A percentile compares a stretch with the other conserved stretches of the same genome.
Conservation (phyloP, 129 eudicot species). For the Chrysanthemum seticuspe region DNA sequence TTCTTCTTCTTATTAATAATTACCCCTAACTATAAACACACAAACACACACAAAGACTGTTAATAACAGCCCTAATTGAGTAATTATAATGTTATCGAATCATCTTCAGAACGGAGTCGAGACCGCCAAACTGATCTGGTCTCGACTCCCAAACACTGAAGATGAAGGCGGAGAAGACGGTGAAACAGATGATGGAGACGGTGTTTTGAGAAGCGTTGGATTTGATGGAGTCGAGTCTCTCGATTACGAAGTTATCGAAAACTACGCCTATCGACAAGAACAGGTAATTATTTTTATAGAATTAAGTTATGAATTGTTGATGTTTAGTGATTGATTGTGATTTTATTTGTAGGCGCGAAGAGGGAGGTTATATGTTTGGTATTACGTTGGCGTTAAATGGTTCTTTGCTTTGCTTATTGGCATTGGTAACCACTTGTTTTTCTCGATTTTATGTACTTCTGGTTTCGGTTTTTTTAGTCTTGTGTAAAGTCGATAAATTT, state of each 20-base stretch:
- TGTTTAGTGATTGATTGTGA: not conserved
- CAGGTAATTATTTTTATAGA: conserved; percentile 37
- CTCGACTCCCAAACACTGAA: conserved; percentile 77
- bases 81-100: conserved; percentile 54
- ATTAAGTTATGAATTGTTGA: not conserved
- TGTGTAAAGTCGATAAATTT: too few relatives aligned
- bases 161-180: conserved; percentile 36
- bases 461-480: too few relatives aligned
- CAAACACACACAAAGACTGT: too few relatives aligned
- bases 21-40: too few relatives aligned
- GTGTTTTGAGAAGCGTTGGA: conserved; percentile 35
- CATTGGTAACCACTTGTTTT: conserved; percentile 48
- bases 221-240: conserved; percentile 72
- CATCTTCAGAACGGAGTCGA: conserved; percentile 90
- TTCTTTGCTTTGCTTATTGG: conserved; percentile 86
- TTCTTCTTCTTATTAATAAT: too few relatives aligned
- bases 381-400: conserved; percentile 82
- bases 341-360: conserved; percentile 55
- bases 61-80: too few relatives aligned
- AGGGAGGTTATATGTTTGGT: conserved; percentile 77
- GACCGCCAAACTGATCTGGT: conserved; percentile 76
- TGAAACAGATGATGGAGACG: conserved; percentile 32
- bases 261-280: conserved; percentile 83
- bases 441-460: too few relatives aligned
- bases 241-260: conserved; percentile 94